These are phyloP conservation scores for Salinomyces thailandicus DNA, from an alignment of 2,329 filamentous ascomycete species.

Conservation along the genomic window DNA sequence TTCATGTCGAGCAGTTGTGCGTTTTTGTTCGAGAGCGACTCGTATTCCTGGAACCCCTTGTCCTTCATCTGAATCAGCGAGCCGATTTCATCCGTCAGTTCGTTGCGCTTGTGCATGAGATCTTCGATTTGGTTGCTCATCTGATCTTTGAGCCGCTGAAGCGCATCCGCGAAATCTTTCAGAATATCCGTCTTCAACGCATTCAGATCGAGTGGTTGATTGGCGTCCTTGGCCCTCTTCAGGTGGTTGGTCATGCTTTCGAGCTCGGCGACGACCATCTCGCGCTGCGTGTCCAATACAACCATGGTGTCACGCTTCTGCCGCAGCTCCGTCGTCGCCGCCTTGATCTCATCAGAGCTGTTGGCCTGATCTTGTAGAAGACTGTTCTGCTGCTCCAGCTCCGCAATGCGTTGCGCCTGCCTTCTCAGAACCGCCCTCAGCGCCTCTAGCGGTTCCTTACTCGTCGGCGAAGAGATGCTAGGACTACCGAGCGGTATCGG, in stretches of 20 bases:
- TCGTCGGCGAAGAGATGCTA: conserved; percentile 41
- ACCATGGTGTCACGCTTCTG: conserved; percentile 96
- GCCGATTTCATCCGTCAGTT: conserved; percentile 73
- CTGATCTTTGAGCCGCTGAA: conserved; percentile 67
- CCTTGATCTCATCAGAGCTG: conserved; percentile 53
- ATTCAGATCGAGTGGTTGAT: conserved; percentile 66
- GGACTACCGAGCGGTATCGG: conserved; percentile 21
- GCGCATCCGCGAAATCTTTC: conserved; percentile 50
- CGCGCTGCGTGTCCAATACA: conserved; percentile 83
- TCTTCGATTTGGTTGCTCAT: conserved; percentile 69
- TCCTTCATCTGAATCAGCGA: conserved; percentile 78
- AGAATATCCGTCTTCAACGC: conserved; percentile 55
- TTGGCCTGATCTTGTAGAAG: conserved; percentile 43
- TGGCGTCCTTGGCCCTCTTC: conserved; percentile 72
- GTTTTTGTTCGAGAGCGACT: conserved; percentile 89
- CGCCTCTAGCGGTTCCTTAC: conserved; percentile 35
- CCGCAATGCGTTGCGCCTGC: conserved; percentile 72
- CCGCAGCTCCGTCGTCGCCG: conserved; percentile 73
- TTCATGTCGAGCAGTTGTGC: conserved; percentile 90
- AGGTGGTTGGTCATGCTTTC: conserved; percentile 84
- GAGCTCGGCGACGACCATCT: conserved; percentile 87
- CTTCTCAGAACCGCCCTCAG: conserved; percentile 54
- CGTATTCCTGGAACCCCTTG: conserved; percentile 88
- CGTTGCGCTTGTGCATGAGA: conserved; percentile 76
- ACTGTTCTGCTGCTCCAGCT: conserved; percentile 71